Conservation (phyloP, 2,329 filamentous ascomycete species). For the Cladophialophora yegresii region DNA sequence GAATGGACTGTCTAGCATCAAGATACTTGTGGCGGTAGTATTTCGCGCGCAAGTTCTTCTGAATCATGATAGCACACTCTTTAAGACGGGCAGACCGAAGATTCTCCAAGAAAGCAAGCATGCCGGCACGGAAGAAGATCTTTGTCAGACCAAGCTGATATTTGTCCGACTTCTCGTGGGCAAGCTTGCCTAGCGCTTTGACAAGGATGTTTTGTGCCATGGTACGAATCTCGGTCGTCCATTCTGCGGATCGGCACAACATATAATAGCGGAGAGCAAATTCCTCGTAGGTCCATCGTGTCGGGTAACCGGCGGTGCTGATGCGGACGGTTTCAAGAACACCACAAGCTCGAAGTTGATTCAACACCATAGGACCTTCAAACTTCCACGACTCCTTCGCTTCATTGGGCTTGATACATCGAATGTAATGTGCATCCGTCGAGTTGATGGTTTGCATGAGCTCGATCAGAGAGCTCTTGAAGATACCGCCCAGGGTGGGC, state of each 20-base stretch:
- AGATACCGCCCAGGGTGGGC: constrained; percentile 95
- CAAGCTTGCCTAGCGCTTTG: constrained; percentile 80
- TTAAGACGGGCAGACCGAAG: constrained; percentile 86
- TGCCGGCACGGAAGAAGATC: constrained; percentile 98
- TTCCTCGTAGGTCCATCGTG: constrained; percentile 97
- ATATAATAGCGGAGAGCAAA: constrained; percentile 98
- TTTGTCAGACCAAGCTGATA: constrained; percentile 97
- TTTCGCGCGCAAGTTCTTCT: constrained; percentile 95
- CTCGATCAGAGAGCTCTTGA: constrained; percentile 97
- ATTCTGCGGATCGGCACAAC: constrained; percentile 83
- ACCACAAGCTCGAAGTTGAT: constrained; percentile 95
- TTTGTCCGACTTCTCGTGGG: constrained; percentile 76
- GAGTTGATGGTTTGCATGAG: constrained; percentile 97
- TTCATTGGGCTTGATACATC: constrained; percentile 98
- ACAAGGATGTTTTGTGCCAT: constrained; percentile 92
- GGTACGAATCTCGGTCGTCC: constrained; percentile 89
- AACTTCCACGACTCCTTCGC: constrained; percentile 97
- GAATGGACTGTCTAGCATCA: constrained; percentile 77
- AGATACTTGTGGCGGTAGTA: constrained; percentile 93
- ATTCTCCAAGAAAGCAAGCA: constrained; percentile 97
- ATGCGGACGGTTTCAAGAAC: constrained; percentile 97
- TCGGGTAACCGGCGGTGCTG: constrained; percentile 94
- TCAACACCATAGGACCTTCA: constrained; percentile 97
- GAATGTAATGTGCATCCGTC: constrained; percentile 97
- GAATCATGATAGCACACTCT: constrained; percentile 93